These are phyloP conservation scores for Ceratobasidium sp. DNA, from an alignment of 1,284 basidiomycete genomes.

Conservation along the genomic window DNA sequence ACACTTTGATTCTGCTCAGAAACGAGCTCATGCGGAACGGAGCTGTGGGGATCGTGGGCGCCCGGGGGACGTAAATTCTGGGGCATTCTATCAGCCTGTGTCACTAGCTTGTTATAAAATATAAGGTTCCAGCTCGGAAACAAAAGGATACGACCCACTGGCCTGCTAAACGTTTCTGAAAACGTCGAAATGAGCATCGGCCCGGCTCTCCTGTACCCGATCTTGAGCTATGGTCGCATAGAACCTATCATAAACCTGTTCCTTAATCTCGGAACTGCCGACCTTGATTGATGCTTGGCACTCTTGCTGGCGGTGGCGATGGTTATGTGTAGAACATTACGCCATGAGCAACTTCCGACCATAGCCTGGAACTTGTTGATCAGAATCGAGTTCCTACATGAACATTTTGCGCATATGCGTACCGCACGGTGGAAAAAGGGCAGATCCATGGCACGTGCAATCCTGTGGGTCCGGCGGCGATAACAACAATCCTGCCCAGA, in stretches of 20 bases:
- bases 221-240: slow-evolving; percentile 2
- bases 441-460: slow-evolving; percentile 4
- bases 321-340: slow-evolving; percentile 19
- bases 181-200: background rate
- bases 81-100: background rate
- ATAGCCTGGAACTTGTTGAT: background rate
- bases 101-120: background rate
- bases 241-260: background rate
- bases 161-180: slow-evolving; percentile 5
- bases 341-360: background rate
- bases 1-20: slow-evolving; percentile 39
- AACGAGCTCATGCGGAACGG: background rate
- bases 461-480: slow-evolving; percentile 30
- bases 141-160: background rate
- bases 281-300: slow-evolving; percentile 1
- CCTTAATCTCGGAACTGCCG: slow-evolving; percentile 5
- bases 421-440: background rate
- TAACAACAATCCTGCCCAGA: slow-evolving; percentile 23
- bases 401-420: background rate
- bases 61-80: background rate
- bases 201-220: slow-evolving; percentile 3
- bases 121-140: background rate
- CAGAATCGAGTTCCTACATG: background rate
- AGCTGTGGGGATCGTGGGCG: background rate
- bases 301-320: background rate